Conservation (phyloP, 2,329 filamentous ascomycete species). For the Apiospora phragmitis region DNA sequence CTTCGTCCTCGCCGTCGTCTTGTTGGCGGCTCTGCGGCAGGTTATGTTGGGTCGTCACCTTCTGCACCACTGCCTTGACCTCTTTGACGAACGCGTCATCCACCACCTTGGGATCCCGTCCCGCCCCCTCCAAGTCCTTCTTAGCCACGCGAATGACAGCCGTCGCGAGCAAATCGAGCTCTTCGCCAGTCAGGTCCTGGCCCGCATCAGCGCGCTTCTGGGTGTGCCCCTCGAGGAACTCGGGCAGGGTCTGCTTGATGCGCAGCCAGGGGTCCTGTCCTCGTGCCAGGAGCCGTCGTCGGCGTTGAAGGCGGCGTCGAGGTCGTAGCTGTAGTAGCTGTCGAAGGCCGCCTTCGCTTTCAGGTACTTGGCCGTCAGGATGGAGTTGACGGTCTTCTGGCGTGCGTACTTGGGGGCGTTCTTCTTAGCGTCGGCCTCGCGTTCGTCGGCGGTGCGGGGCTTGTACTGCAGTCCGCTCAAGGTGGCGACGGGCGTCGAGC, state of each 20-base stretch:
- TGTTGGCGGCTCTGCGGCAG: conserved; percentile 16
- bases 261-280: conserved; percentile 20
- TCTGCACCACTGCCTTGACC: conserved; percentile 13
- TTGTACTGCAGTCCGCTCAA: conserved; percentile 14
- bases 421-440: conserved; percentile 17
- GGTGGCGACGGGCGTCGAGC: not conserved
- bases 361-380: conserved; percentile 21
- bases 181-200: conserved; percentile 16
- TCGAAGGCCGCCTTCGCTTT: conserved; percentile 22
- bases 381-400: conserved; percentile 19
- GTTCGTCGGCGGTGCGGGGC: conserved; percentile 19
- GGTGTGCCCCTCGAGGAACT: conserved; percentile 17
- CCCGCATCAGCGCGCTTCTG: conserved; percentile 11
- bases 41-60: conserved; percentile 14
- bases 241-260: conserved; percentile 16
- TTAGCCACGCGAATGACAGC: conserved; percentile 18
- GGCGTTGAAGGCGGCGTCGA: conserved; percentile 6
- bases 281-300: conserved; percentile 7
- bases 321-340: conserved; percentile 18
- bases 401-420: conserved; percentile 22
- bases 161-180: conserved; percentile 16
- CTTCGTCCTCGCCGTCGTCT: not conserved
- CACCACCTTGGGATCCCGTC: conserved; percentile 15
- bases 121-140: conserved; percentile 19
- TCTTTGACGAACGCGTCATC: conserved; percentile 15